Conservation (phyloP, 345 rosid species). For the Sonneratia caseolaris region DNA sequence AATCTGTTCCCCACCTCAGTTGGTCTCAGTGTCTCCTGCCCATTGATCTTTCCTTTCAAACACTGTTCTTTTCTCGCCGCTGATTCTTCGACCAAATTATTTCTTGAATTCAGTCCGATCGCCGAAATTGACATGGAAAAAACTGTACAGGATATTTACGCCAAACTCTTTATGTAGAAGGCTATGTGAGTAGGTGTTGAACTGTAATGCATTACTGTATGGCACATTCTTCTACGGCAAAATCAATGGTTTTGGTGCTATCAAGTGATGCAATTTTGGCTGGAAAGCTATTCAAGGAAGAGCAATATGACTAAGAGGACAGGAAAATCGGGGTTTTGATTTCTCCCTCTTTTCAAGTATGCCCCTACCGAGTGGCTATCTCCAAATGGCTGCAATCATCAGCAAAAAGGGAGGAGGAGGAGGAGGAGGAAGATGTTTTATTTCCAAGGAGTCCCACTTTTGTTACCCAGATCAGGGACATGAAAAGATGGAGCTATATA, state of each 20-base stretch:
- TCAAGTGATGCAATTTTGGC: no score
- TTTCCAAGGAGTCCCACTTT: constrained; percentile 25
- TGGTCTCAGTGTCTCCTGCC: constrained; percentile 26
- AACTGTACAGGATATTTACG: no score
- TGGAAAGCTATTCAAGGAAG: no score
- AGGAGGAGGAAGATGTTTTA: constrained; percentile 32
- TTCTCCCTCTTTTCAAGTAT: constrained; percentile 8
- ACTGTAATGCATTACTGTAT: no score
- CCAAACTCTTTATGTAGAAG: no score
- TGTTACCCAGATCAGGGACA: constrained; percentile 29
- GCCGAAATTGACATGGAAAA: no score
- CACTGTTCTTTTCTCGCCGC: background rate
- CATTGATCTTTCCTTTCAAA: constrained; percentile 10
- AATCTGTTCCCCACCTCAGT: constrained; percentile 66
- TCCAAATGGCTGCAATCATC: constrained; percentile 40
- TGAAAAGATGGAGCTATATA: constrained; percentile 42
- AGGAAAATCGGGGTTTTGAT: background rate
- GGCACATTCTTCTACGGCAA: no score
- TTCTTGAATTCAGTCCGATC: no score
- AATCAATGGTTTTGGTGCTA: no score
- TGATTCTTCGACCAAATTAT: background rate
- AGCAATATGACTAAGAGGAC: background rate
- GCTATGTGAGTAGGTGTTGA: no score
- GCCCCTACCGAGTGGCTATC: constrained; percentile 7
- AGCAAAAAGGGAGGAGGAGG: constrained; percentile 16